Evolutionary conservation across 2,329 filamentous ascomycete genomes (phyloP).

Genomic region (Cladosporium sp.): DNA sequence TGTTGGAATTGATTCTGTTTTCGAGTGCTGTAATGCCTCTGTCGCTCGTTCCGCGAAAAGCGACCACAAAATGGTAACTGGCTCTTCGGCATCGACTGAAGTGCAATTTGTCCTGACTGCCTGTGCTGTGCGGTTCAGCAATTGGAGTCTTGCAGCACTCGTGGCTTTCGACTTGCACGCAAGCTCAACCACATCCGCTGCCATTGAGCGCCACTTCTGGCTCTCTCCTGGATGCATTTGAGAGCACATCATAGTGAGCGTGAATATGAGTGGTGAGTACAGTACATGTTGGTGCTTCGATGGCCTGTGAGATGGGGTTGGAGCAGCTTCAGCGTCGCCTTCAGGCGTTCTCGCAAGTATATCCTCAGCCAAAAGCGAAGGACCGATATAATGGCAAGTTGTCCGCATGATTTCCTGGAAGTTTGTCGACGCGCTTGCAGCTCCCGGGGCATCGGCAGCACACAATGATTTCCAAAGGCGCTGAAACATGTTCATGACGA

Average conservation of each 20-base stretch:
- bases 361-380: conserved; percentile 41
- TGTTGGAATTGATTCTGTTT: conserved; percentile 1
- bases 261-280: conserved; percentile 63
- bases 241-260: conserved; percentile 39
- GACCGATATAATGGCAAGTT: conserved; percentile 23
- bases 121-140: conserved; percentile 15
- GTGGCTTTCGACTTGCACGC: conserved; percentile 16
- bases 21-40: conserved; percentile 2
- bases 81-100: neutral
- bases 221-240: neutral
- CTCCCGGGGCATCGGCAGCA: conserved; percentile 18
- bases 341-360: conserved; percentile 48
- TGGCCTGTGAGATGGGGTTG: conserved; percentile 65
- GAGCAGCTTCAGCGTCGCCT: conserved; percentile 61
- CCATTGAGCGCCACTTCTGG: neutral
- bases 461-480: conserved; percentile 62
- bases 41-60: conserved; percentile 3
- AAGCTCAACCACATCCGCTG: conserved; percentile 4
- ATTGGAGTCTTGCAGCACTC: conserved; percentile 15
- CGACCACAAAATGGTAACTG: neutral
- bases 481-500: conserved; percentile 67
- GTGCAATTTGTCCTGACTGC: neutral
- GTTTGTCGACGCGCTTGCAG: conserved; percentile 3
- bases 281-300: conserved; percentile 54
- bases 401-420: conserved; percentile 17